A percentile compares a stretch with the other conserved stretches of the same genome.
phyloP scores from a whole-genome alignment of 2,329 filamentous ascomycete species.

The Paramyrothecium sp. region DNA sequence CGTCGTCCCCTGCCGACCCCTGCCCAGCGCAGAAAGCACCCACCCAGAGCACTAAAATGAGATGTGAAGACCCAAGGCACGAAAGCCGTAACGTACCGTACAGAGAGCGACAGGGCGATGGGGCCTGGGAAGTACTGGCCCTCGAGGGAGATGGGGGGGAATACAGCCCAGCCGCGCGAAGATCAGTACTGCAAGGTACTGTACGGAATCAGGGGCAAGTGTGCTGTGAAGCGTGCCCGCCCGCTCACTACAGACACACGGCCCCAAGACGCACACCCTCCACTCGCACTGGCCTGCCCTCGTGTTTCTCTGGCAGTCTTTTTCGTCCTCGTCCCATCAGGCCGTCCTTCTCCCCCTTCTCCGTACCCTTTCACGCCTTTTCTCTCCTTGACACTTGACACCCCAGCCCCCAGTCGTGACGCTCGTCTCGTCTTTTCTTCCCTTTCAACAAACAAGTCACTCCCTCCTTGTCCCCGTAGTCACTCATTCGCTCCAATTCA shows the following conservation, averaged over 20 bases:
- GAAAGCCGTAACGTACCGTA: no score
- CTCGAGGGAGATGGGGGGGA: no score
- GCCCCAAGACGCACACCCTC: not conserved
- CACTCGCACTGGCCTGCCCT: not conserved
- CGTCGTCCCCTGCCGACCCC: no score
- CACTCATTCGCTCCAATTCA: not conserved
- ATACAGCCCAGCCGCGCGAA: no score
- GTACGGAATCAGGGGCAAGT: not conserved
- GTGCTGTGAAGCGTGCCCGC: not conserved
- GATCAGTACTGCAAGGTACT: not conserved
- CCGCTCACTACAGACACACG: no score
- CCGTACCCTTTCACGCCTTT: constrained; percentile 2
- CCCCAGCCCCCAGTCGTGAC: not conserved
- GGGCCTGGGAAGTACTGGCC: no score
- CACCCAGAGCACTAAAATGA: no score
- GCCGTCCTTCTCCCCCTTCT: not conserved
- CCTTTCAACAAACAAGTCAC: constrained; percentile 1
- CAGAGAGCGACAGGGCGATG: no score
- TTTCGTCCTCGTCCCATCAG: not conserved
- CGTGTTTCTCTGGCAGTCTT: not conserved
- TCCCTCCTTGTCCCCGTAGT: not conserved
- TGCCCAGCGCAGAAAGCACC: no score
- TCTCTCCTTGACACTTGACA: not conserved
- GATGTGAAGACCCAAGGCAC: no score
- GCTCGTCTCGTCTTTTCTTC: not conserved